Evolutionary conservation across 2,329 filamentous ascomycete genomes (phyloP), one percentile per base, ranked within the genome.

Genomic region (Hymenoscyphus fraxineus): DNA sequence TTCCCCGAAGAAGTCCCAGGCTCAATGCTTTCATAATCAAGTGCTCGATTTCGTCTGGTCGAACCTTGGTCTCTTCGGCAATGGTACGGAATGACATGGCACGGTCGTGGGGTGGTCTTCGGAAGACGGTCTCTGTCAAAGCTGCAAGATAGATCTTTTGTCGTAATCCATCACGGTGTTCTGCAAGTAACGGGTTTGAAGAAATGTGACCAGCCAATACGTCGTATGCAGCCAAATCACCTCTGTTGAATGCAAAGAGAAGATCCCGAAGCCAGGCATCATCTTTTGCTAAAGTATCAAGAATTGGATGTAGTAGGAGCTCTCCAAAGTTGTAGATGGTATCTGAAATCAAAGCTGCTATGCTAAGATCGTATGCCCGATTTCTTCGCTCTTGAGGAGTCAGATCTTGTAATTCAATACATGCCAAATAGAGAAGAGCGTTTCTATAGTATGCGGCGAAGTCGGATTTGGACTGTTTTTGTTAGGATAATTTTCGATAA

Each of bases 281-380:
- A 54, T 88, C 85, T 31, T 89, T 88, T 72, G 88, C 86, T 31
- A 99, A 86, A 22, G 90, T 89, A 75, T 97, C 91, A 68, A 99
- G 88, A 75, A 99, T 96, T 3, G 95, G 95, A 77, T 99, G 95
- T 71, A 99, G 86, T 39, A 99, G 87, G n/a, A 99, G 88, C 82
- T 99, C 95, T 77, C 95, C 95, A 73, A 99, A 99, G 82, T 99
- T 99, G 86, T 99, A 98, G 80, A 98, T 99, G 73, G 88, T 92
- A 74, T 94, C 91, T 60, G 93, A 97, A 47, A 97, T 91, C 9
- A 99, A 85, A 10, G 95, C 95, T 35, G 95, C 93, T 62, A 98
- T 89, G 74, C 91, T 91, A 67, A 99, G 88, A 77, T 97, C 93
- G 80, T 97, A 96, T 56, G 95, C 95, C 72, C 94, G 88, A 65